Conservation (phyloP, 805 yeast genomes). For the Metschnikowia noctiluminum region DNA sequence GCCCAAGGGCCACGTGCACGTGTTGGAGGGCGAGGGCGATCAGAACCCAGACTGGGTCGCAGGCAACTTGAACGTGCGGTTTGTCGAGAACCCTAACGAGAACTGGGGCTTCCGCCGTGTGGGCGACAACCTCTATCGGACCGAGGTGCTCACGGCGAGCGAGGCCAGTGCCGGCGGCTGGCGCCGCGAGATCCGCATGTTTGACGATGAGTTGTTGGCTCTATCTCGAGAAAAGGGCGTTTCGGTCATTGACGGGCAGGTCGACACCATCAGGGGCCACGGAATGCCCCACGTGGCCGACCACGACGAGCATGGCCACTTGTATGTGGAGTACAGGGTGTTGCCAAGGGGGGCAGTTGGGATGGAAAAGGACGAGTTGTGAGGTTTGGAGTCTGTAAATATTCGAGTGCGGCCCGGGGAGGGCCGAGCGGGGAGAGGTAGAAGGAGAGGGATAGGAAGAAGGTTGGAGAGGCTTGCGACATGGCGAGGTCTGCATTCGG, state of each 20-base stretch:
- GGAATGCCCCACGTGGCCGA: slow-evolving; percentile 77
- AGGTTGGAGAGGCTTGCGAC: too few relatives aligned
- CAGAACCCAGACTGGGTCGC: slow-evolving; percentile 77
- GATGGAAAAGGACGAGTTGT: slow-evolving; percentile 17
- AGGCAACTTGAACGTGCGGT: slow-evolving; percentile 70
- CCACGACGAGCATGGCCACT: slow-evolving; percentile 35
- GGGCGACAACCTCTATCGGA: slow-evolving; percentile 69
- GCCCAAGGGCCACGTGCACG: slow-evolving; percentile 54
- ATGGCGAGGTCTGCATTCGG: too few relatives aligned
- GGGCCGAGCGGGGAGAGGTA: too few relatives aligned
- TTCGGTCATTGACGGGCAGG: slow-evolving; percentile 60
- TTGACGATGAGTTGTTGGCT: slow-evolving; percentile 52
- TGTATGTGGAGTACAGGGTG: slow-evolving; percentile 21
- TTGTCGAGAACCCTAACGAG: slow-evolving; percentile 51
- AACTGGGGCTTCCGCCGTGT: slow-evolving; percentile 86
- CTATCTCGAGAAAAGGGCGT: slow-evolving; percentile 51
- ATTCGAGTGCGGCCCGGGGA: too few relatives aligned
- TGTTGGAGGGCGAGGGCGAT: slow-evolving; percentile 75
- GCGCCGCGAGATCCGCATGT: slow-evolving; percentile 61
- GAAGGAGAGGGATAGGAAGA: too few relatives aligned
- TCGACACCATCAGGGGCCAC: slow-evolving; percentile 65
- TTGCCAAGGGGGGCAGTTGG: slow-evolving; percentile 12
- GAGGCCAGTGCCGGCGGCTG: slow-evolving; percentile 84
- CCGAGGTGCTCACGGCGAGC: slow-evolving; percentile 66
- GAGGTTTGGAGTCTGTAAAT: background rate